Conservation (phyloP, 1,139 yeast species). For the Kurtzmaniella quercitrusa region DNA sequence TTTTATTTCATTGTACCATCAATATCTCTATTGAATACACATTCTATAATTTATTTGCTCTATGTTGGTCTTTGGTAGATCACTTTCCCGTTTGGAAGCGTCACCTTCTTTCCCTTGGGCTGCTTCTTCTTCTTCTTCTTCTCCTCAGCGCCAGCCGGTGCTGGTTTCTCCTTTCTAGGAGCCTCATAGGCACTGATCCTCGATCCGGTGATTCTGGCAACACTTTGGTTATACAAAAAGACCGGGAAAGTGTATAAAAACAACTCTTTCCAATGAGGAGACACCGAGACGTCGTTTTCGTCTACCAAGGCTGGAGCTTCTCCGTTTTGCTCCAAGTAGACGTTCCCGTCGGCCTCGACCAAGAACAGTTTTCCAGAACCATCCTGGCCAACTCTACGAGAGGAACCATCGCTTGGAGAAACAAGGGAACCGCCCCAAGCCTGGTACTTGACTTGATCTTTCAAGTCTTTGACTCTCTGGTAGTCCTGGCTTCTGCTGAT, state of each 20-base stretch:
- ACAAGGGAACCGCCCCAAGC: constrained; percentile 59
- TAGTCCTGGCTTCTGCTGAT: constrained; percentile 59
- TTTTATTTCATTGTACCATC: no score
- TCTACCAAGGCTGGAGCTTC: constrained; percentile 28
- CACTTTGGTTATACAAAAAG: constrained; percentile 39
- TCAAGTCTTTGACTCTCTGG: constrained; percentile 50
- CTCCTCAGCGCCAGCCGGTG: constrained; percentile 10
- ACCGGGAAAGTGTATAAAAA: constrained; percentile 46
- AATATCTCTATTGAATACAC: no score
- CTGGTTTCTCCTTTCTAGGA: constrained; percentile 8
- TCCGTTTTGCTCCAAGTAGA: constrained; percentile 55
- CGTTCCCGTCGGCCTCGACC: constrained; percentile 67
- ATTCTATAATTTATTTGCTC: no score
- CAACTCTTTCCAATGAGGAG: constrained; percentile 52
- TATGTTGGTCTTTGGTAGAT: constrained; percentile 38
- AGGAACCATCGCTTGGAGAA: constrained; percentile 46
- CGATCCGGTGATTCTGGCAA: constrained; percentile 32
- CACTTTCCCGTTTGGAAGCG: constrained; percentile 59
- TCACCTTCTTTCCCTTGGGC: constrained; percentile 42
- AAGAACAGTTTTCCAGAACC: constrained; percentile 52
- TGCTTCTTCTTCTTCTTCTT: constrained; percentile 26
- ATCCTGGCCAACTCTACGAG: constrained; percentile 33
- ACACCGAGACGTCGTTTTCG: constrained; percentile 34
- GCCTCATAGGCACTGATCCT: constrained; percentile 22
- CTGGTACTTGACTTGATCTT: constrained; percentile 45